phyloP scores from a whole-genome alignment of 2,329 filamentous ascomycete genomes.

The Alternaria gansuensis region DNA sequence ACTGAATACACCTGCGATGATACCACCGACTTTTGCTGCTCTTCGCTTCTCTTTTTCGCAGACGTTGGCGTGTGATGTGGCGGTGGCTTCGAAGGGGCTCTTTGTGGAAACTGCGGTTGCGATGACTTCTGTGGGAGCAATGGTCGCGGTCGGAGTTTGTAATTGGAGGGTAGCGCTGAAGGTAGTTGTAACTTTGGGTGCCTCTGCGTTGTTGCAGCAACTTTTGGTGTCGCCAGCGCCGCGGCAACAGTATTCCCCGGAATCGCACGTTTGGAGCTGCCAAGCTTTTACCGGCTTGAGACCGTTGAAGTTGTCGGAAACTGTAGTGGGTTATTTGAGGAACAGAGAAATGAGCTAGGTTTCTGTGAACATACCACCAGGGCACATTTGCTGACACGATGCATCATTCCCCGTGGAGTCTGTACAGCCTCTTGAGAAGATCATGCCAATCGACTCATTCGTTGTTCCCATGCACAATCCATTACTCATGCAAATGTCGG shows the following conservation, averaged over 20 bases:
- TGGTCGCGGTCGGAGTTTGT: constrained; percentile 17
- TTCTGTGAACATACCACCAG: constrained; percentile 36
- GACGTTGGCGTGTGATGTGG: constrained; percentile 15
- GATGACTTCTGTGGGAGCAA: constrained; percentile 18
- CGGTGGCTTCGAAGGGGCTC: constrained; percentile 16
- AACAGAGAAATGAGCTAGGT: neutral
- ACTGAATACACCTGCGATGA: constrained; percentile 39
- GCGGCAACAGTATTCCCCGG: constrained; percentile 49
- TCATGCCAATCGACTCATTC: constrained; percentile 40
- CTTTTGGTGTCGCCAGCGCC: constrained; percentile 33
- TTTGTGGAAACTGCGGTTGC: constrained; percentile 21
- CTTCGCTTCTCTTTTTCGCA: constrained; percentile 33
- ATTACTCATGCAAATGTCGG: constrained; percentile 47
- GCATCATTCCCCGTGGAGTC: constrained; percentile 43
- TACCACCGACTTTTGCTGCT: constrained; percentile 37
- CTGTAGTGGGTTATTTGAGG: constrained; percentile 19
- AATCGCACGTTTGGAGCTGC: constrained; percentile 49
- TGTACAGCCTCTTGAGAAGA: constrained; percentile 50
- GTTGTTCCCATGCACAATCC: constrained; percentile 49
- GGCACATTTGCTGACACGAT: constrained; percentile 45
- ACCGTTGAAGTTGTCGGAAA: constrained; percentile 24
- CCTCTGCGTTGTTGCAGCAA: constrained; percentile 44
- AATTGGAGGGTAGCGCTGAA: constrained; percentile 38
- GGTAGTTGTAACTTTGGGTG: constrained; percentile 35
- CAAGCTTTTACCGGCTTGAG: constrained; percentile 36